Evolutionary conservation across 2,329 filamentous ascomycete species (phyloP).

Genomic region (Pyricularia sp.): DNA sequence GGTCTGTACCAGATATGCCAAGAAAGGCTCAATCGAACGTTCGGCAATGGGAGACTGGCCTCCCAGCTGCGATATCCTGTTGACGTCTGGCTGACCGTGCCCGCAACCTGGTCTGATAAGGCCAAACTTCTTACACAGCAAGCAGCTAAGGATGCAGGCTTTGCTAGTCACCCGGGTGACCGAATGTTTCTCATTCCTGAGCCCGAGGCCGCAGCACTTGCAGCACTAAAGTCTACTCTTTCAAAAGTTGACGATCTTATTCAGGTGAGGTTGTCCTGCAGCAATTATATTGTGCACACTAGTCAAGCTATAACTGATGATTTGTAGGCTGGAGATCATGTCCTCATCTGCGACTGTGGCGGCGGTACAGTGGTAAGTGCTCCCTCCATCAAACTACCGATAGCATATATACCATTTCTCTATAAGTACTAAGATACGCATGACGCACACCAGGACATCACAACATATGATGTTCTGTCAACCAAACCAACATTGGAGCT

Average conservation of each 20-base stretch:
- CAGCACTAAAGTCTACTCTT: neutral
- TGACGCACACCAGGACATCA: neutral
- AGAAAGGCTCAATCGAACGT: neutral
- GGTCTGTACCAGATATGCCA: neutral
- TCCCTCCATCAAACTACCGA: neutral
- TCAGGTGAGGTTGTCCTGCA: neutral
- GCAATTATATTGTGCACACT: neutral
- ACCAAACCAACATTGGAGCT: neutral
- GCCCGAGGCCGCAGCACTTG: conserved; percentile 3
- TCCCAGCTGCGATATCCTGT: neutral
- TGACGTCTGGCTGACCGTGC: neutral
- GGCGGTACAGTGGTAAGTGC: conserved; percentile 1
- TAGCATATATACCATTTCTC: neutral
- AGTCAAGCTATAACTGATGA: neutral
- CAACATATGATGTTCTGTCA: neutral
- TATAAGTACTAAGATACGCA: neutral
- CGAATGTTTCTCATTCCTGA: neutral
- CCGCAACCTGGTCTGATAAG: conserved; percentile 3
- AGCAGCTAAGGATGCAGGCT: neutral
- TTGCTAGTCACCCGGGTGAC: neutral
- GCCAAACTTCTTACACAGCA: neutral
- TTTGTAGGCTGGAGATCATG: neutral
- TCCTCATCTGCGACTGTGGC: conserved; percentile 4
- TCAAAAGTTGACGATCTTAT: neutral
- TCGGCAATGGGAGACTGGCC: neutral